Evolutionary conservation across 139 green algal genomes (phyloP), one percentile per base, ranked within the genome.

Genomic region (Tetradesmus obliquus): DNA sequence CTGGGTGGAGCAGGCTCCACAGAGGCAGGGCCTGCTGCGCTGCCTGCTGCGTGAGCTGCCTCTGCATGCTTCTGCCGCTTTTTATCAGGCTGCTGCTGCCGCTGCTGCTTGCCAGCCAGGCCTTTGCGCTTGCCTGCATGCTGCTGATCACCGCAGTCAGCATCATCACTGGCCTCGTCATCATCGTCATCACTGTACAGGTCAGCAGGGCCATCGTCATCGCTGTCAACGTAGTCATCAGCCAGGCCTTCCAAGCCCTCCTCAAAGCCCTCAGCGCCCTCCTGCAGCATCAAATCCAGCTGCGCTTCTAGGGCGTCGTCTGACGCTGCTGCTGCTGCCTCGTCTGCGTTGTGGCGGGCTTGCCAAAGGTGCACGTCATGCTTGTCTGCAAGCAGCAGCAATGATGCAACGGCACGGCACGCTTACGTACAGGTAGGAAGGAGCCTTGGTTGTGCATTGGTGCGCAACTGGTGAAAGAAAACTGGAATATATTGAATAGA

Each of bases 281-380:
- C 84, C 94, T 93, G 91, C 54, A 97, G 87, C 58, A 99, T 93
- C 19, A 12, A 58, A 84, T 97, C 95, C 80, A 95, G 79, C 71
- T 89, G 82, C 22, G 93, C 91, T 51, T 97, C 94, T 12, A 93
- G 91, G 82, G 97, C 45, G 3, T 24, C 62, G 87, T 96, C 84
- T n/a, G 72, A 55, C 19, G 62, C 81, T 24, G 53, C 69, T 17
- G 87, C 71, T 54, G 81, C 89, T 55, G 62, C 69, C 45, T n/a
- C 17, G 7, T 88, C 89, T 71, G 82, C 89, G 57, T 4, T n/a
- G 53, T 22, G 74, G 1, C 96, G 95, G 0, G 92, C 96, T 69
- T 92, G 84, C 51, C 87, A 94, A 84, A 98, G 94, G 51, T 94
- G 95, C 9, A 99, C 86, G 6, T 88, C 81, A 60, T 69, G 51